Conservation (phyloP, 2,329 filamentous ascomycete species). For the Aspergillus proliferans region DNA sequence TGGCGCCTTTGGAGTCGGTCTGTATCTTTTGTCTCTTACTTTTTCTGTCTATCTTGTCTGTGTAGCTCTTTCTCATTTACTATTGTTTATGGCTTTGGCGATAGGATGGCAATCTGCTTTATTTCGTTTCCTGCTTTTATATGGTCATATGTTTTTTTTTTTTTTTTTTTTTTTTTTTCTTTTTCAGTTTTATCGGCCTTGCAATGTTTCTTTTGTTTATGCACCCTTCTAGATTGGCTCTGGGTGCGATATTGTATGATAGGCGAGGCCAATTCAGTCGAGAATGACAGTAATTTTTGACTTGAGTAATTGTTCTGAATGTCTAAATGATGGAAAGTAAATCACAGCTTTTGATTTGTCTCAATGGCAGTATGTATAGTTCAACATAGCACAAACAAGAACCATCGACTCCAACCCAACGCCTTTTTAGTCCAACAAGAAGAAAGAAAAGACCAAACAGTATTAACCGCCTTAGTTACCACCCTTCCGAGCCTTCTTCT, state of each 20-base stretch:
- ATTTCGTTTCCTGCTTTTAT: neutral
- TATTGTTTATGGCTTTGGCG: constrained; percentile 4
- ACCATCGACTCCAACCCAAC: constrained; percentile 20
- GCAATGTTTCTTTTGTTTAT: constrained; percentile 2
- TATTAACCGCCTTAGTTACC: constrained; percentile 3
- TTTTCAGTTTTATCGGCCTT: constrained; percentile 1
- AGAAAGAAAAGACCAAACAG: constrained; percentile 8
- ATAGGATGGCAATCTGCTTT: constrained; percentile 4
- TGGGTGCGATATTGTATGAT: constrained; percentile 4
- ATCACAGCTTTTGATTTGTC: neutral
- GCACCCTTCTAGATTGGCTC: constrained; percentile 1
- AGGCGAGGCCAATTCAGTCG: neutral
- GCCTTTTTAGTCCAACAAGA: constrained; percentile 14
- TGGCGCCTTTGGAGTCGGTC: constrained; percentile 20
- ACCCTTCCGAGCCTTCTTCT: constrained; percentile 42
- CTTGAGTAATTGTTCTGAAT: neutral
- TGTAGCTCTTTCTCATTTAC: constrained; percentile 10
- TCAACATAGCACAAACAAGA: constrained; percentile 2
- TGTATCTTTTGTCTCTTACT: constrained; percentile 8
- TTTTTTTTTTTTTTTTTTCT: constrained; percentile 4
- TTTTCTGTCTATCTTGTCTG: constrained; percentile 5
- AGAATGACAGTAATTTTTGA: neutral
- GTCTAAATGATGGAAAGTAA: neutral
- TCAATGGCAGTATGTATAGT: neutral
- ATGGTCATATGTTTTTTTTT: constrained; percentile 2